A percentile compares a stretch with the other conserved stretches of the same genome.
Conservation (phyloP, 257 asterid genomes). For the Jaltomata sinuosa region DNA sequence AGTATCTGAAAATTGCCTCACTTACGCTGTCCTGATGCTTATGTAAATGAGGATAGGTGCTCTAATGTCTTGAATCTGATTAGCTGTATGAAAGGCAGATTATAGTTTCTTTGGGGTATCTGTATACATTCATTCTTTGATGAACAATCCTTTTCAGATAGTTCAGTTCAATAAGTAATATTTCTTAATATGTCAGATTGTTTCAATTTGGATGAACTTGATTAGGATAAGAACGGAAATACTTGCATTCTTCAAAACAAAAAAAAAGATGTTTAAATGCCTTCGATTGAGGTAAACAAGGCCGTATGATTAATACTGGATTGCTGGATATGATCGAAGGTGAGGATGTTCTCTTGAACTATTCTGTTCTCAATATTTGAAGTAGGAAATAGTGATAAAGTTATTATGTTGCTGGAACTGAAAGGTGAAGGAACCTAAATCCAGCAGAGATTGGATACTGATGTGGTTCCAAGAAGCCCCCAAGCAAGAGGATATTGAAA, state of each 20-base stretch:
- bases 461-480: not conserved
- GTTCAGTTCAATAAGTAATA: not conserved
- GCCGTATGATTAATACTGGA: not conserved
- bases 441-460: not conserved
- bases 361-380: not conserved
- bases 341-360: not conserved
- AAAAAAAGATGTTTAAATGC: not conserved
- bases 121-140: not conserved
- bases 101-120: not conserved
- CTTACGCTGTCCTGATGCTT: not conserved
- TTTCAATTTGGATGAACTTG: not conserved
- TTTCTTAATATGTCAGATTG: not conserved
- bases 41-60: not conserved
- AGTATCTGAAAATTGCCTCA: not conserved
- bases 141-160: not conserved
- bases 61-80: not conserved
- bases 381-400: not conserved
- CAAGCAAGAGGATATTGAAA: not conserved
- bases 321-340: not conserved
- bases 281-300: not conserved
- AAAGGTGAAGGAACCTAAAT: not conserved
- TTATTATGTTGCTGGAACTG: not conserved
- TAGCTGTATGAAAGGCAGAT: not conserved
- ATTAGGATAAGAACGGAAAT: not conserved
- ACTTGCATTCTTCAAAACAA: not conserved